Percentiles rank a stretch among this genome's conserved stretches.
Evolutionary conservation across 164 flowering plant species (phyloP).

Genomic region (Vitis labrusca): DNA sequence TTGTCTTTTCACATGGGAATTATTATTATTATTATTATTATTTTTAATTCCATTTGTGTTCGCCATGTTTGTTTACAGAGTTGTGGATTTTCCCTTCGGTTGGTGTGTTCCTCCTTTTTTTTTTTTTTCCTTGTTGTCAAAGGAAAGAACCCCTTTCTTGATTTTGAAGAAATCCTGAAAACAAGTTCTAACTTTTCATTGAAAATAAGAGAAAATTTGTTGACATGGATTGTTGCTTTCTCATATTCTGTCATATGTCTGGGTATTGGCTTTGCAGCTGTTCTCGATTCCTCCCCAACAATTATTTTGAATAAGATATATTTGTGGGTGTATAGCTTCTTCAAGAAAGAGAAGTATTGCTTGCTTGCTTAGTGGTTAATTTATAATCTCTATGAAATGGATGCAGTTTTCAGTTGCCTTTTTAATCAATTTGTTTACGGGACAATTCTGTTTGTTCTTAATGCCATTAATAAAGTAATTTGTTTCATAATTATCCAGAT

Average conservation of each 20-base stretch:
- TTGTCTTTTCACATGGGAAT: neutral
- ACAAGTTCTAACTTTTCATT: neutral
- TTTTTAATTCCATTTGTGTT: neutral
- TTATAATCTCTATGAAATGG: neutral
- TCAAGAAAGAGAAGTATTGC: neutral
- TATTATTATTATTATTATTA: neutral
- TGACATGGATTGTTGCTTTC: neutral
- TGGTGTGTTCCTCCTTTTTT: neutral
- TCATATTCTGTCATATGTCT: neutral
- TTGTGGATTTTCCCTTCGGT: neutral
- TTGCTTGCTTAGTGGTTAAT: neutral
- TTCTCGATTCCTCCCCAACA: too few species aligned
- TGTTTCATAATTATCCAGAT: too few species aligned
- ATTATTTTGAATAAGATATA: too few species aligned
- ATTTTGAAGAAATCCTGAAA: neutral
- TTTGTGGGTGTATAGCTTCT: too few species aligned
- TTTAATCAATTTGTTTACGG: neutral
- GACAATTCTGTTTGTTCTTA: too few species aligned
- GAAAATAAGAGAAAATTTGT: neutral
- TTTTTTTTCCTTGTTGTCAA: neutral
- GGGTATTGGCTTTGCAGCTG: too few species aligned
- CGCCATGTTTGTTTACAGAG: neutral
- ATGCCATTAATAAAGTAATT: too few species aligned
- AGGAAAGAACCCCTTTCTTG: constrained; percentile 16
- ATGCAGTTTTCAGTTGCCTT: neutral